Conservation (phyloP, 352 stramenopile genomes). For the Pythium scleroteichum region DNA sequence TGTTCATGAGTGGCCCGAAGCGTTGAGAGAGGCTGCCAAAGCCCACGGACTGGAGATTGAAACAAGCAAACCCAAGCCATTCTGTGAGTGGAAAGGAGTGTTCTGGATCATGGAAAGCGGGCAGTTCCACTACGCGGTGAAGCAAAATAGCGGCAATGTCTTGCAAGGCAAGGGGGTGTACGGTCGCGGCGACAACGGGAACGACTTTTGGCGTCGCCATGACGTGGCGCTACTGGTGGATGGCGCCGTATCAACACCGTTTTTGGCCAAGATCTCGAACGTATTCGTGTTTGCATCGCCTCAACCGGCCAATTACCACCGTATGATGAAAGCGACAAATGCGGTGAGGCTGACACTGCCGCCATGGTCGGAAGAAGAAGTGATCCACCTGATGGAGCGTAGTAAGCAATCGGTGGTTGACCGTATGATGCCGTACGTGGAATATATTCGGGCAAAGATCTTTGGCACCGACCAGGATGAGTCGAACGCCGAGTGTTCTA, state of each 20-base stretch:
- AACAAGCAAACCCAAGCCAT: neutral
- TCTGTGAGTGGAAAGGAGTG: neutral
- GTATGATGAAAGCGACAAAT: neutral
- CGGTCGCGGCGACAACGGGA: neutral
- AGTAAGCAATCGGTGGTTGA: neutral
- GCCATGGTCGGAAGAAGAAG: neutral
- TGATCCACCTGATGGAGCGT: neutral
- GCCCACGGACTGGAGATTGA: neutral
- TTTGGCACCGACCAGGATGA: neutral
- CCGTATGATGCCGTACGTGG: neutral
- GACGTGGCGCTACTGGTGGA: neutral
- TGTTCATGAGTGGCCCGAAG: conserved; percentile 3
- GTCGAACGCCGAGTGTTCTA: no score
- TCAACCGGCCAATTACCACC: neutral
- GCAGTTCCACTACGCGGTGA: neutral
- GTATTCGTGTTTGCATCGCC: neutral
- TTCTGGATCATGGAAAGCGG: conserved; percentile 2
- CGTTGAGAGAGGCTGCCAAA: neutral
- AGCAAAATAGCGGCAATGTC: neutral
- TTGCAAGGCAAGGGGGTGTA: neutral
- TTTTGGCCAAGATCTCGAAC: conserved; percentile 1
- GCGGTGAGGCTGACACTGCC: neutral
- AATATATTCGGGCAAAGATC: neutral
- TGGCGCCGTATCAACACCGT: neutral
- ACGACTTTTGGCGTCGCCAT: neutral